Evolutionary conservation across 2,329 filamentous ascomycete species (phyloP), one percentile per base, ranked within the genome.

Genomic region (Claviceps arundinis): DNA sequence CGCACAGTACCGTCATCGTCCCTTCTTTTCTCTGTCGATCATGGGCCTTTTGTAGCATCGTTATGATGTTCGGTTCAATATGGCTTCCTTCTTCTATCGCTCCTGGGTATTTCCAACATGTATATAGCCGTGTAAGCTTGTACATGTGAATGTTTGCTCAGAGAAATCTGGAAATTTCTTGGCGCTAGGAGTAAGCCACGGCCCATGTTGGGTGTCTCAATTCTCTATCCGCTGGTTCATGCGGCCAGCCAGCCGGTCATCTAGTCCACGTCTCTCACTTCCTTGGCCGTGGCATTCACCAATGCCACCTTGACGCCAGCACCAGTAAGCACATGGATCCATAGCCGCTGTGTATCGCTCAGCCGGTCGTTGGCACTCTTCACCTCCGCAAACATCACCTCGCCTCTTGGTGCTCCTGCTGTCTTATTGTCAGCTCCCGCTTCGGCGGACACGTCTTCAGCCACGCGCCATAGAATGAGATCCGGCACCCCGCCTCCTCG

Each of bases 291-390:
- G 13, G 79, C 80, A 64, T 82, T 79, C 62, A 79, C 94, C 57
- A 97, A 73, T 60, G 95, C 90, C 30, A 97, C 91, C 58, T 77
- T 80, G 41, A 97, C 78, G 2, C 93, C 91, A 1, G 90, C 89
- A 1, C 85, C 84, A 7, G 83, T 85, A 50, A 98, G 75, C 7
- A 96, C 89, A 73, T 97, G 88, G 61, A 97, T 95, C 93, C 93
- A 98, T 58, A 98, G 76, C 59, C 93, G 75, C 71, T 98, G 93
- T 17, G 90, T 95, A 72, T 98, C 93, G 68, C 91, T 97, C 62
- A 98, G 72, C 41, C 89, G 81, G 73, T 98, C 93, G 68, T 95
- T 96, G 64, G 82, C 84, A 58, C 82, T 87, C 72, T 90, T 89
- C 53, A 89, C 85, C 67, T 88, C 84, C 4, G 77, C 77, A 66